These are phyloP conservation scores for Rhizopogon vesiculosus DNA, from an alignment of 768 basidiomycete species.

Conservation along the genomic window DNA sequence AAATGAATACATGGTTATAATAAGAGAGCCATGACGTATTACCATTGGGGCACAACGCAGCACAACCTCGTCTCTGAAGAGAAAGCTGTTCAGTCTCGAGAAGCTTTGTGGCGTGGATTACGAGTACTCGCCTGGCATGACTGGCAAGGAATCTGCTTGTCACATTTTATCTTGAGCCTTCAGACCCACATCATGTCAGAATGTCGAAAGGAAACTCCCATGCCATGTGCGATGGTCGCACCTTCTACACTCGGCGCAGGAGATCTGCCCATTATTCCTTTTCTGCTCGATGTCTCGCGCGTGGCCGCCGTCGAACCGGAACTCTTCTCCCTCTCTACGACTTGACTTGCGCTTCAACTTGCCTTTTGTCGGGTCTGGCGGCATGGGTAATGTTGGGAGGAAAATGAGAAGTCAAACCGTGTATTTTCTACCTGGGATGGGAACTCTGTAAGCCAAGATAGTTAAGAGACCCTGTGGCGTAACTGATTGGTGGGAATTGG, in stretches of 20 bases:
- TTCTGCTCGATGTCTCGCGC: conserved; percentile 70
- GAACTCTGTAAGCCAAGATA: conserved; percentile 12
- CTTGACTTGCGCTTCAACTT: conserved; percentile 46
- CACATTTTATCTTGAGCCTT: conserved; percentile 79
- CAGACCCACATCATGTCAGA: conserved; percentile 14
- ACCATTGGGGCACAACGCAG: conserved; percentile 71
- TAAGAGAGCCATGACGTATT: conserved; percentile 1
- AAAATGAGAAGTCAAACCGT: conserved; percentile 7
- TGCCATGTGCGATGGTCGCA: conserved; percentile 50
- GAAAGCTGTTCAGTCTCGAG: not conserved
- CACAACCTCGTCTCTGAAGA: conserved; percentile 58
- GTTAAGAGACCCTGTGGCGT: conserved; percentile 9
- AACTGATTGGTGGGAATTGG: conserved; percentile 24
- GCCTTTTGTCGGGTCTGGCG: conserved; percentile 47
- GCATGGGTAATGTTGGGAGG: conserved; percentile 34
- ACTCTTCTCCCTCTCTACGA: conserved; percentile 48
- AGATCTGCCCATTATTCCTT: conserved; percentile 70
- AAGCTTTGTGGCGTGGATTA: conserved; percentile 1
- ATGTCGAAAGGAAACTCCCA: conserved; percentile 16
- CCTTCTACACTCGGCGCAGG: conserved; percentile 78
- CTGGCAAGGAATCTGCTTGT: conserved; percentile 78
- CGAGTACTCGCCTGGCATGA: conserved; percentile 56
- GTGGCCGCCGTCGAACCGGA: conserved; percentile 46
- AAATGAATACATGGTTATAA: not conserved
- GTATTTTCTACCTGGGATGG: conserved; percentile 14